A percentile compares a stretch with the other conserved stretches of the same genome.
phyloP scores from a whole-genome alignment of 257 asterid species.

The Solanum sparsipilum region DNA sequence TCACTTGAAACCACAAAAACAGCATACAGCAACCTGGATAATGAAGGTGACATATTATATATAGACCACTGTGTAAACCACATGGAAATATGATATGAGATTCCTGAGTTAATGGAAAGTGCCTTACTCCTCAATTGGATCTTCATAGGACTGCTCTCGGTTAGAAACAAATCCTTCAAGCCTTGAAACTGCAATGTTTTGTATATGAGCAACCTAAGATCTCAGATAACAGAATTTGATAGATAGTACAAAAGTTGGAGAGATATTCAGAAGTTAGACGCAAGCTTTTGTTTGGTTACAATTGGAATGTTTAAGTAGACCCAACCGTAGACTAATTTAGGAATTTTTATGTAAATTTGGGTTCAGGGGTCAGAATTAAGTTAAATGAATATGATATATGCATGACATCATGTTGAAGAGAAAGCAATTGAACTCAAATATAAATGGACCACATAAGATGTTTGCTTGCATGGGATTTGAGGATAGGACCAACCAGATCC shows the following conservation, averaged over 20 bases:
- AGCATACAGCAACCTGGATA: constrained; percentile 95
- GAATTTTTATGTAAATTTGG: not conserved
- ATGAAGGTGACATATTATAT: constrained; percentile 15
- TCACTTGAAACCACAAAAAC: constrained; percentile 98
- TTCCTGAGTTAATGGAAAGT: constrained; percentile 4
- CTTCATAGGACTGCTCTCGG: constrained; percentile 98
- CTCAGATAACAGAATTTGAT: not conserved
- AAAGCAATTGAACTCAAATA: not conserved
- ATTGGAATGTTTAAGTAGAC: not conserved
- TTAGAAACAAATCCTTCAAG: constrained; percentile 99
- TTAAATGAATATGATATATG: not conserved
- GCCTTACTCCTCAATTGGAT: constrained; percentile 98
- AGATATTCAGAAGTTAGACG: not conserved
- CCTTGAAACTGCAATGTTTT: constrained; percentile 82
- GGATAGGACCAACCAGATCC: not conserved
- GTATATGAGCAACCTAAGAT: constrained; percentile 15
- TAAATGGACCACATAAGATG: not conserved
- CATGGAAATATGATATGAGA: constrained; percentile 11
- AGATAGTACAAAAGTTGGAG: not conserved
- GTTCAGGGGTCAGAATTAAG: not conserved
- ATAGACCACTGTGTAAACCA: constrained; percentile 3
- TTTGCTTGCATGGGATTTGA: not conserved
- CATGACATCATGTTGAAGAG: not conserved
- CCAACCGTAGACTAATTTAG: not conserved
- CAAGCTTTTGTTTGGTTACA: not conserved